Evolutionary conservation across 129 eudicot genomes (phyloP), one percentile per base, ranked within the genome.

Genomic region (Apium graveolens): DNA sequence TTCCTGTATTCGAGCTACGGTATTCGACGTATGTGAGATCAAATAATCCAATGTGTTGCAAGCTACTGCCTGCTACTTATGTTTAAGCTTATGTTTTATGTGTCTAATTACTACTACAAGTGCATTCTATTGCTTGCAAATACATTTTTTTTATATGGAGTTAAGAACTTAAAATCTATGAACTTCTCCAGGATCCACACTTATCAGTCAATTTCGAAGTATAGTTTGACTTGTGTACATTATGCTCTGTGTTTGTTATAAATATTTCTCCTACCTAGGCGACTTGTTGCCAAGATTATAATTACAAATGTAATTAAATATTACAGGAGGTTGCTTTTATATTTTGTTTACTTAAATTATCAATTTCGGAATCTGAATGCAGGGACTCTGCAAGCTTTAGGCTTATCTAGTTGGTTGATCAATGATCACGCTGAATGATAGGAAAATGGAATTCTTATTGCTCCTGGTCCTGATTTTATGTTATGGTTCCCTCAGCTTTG

Each of bases 401-500:
- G 21, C 12, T 12, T 29, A 27, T 63, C 20, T 79, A 78, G 86
- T 84, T 73, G 78, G 32, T 69, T 81, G 65, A 20, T 39, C 73
- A 39, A 74, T 48, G 34, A 49, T 46, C 29, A 65, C 42, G 57
- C 48, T 7, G 51, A 81, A 76, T 78, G 82, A 84, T 77, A 85
- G 71, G 78, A 80, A 79, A 82, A 78, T 80, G 79, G 84, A 74
- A 68, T 71, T 37, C 79, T 44, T 82, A 85, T 79, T 82, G 82
- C 82, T 85, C 57, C 85, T 55, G 70, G 78, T 87, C 29, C 55
- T 87, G 75, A 72, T 90, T 79, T 76, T 85, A 42, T 77, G 76
- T 78, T 84, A 73, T 78, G 81, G 80, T 81, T 86, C 87, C 73
- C 71, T 84, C 80, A 65, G 82, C 74, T 84, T 82, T 76, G 49